Conservation (phyloP, 2,329 filamentous ascomycete species). For the Allantophomopsis lycopodina region DNA sequence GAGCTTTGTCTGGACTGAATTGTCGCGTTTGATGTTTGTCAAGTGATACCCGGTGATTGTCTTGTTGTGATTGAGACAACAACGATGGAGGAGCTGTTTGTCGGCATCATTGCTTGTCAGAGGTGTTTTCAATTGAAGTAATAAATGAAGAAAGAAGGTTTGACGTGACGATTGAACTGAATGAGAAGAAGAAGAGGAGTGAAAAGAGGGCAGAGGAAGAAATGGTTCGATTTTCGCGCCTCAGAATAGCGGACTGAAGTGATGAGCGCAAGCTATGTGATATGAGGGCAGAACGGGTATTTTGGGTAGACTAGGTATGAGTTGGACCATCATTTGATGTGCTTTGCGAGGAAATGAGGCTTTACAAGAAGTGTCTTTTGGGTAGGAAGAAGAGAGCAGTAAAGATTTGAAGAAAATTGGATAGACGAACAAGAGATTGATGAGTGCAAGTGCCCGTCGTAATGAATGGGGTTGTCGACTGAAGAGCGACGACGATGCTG, state of each 20-base stretch:
- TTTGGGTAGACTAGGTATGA: too few species aligned
- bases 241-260: too few species aligned
- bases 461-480: too few species aligned
- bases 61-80: conserved; percentile 7
- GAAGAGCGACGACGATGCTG: too few species aligned
- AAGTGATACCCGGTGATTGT: conserved; percentile 18
- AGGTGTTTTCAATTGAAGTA: conserved; percentile 14
- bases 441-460: too few species aligned
- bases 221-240: too few species aligned
- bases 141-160: too few species aligned
- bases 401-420: conserved; percentile 8
- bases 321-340: too few species aligned
- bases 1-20: background rate
- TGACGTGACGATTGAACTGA: too few species aligned
- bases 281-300: too few species aligned
- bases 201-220: conserved; percentile 1
- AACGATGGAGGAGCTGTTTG: conserved; percentile 19
- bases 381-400: conserved; percentile 3
- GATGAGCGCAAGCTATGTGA: too few species aligned
- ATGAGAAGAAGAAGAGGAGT: conserved; percentile 1
- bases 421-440: conserved; percentile 17
- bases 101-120: conserved; percentile 22
- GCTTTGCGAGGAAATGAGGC: too few species aligned
- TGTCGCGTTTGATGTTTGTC: conserved; percentile 11
- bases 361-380: background rate